Percentiles rank a stretch among this genome's conserved stretches.
Conservation (phyloP, 1,284 basidiomycete genomes). For the Sanghuangporus baumii region DNA sequence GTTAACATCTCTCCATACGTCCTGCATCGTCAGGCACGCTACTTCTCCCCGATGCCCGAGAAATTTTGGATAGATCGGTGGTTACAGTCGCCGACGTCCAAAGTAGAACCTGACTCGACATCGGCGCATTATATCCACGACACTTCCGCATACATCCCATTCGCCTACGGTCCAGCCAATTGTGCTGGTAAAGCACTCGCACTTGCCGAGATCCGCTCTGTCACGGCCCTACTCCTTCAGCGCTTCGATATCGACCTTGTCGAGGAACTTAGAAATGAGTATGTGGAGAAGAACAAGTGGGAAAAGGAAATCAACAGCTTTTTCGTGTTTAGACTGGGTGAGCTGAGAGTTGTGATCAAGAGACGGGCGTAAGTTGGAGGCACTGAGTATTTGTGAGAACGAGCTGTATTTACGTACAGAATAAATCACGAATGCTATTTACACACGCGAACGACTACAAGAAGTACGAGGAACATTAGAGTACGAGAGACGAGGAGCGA, state of each 20-base stretch:
- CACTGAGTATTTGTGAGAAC: neutral
- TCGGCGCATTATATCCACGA: neutral
- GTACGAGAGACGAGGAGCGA: neutral
- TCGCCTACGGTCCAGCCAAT: slow-evolving; percentile 30
- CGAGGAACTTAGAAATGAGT: slow-evolving; percentile 16
- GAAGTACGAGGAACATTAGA: neutral
- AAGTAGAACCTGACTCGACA: neutral
- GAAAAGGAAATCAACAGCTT: slow-evolving; percentile 24
- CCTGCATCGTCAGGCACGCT: slow-evolving; percentile 35
- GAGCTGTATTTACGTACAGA: neutral
- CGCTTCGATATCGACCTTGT: slow-evolving; percentile 27
- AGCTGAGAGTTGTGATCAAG: slow-evolving; percentile 22
- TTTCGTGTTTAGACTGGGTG: slow-evolving; percentile 27
- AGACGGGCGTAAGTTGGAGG: neutral
- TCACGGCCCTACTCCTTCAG: slow-evolving; percentile 26
- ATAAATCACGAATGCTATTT: neutral
- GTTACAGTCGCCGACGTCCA: slow-evolving; percentile 22
- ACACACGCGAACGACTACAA: neutral
- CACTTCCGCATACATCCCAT: slow-evolving; percentile 35
- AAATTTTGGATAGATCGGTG: slow-evolving; percentile 39
- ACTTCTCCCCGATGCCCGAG: slow-evolving; percentile 36
- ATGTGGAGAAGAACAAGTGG: slow-evolving; percentile 25
- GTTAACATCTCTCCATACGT: slow-evolving; percentile 43
- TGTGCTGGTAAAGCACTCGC: slow-evolving; percentile 32
- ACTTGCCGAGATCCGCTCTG: slow-evolving; percentile 26